phyloP scores from a whole-genome alignment of 768 basidiomycete species.

The Hortiboletus flavorubellus region DNA sequence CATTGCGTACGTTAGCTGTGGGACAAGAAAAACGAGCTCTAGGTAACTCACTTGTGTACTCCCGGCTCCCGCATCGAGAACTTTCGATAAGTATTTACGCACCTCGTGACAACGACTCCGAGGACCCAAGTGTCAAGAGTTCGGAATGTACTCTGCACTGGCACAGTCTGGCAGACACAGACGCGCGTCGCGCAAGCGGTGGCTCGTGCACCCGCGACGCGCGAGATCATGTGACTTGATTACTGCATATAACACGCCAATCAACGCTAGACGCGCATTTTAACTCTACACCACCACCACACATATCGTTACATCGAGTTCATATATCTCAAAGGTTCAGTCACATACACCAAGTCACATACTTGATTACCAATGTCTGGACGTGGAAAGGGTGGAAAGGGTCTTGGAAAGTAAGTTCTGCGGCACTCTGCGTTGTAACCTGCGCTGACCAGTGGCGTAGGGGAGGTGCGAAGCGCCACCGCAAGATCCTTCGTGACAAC shows the following conservation, averaged over 20 bases:
- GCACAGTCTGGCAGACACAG: too few species aligned
- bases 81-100: too few species aligned
- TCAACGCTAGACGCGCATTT: constrained; percentile 29
- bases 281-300: constrained; percentile 26
- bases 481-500: constrained; percentile 46
- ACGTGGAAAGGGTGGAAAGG: constrained; percentile 50
- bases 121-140: too few species aligned
- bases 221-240: constrained; percentile 22
- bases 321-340: background rate
- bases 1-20: too few species aligned
- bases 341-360: constrained; percentile 9
- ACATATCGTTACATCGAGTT: background rate
- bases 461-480: constrained; percentile 46
- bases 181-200: background rate
- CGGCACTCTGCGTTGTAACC: background rate
- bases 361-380: constrained; percentile 38
- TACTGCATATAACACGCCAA: constrained; percentile 32
- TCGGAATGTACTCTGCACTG: too few species aligned
- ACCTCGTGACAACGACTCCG: too few species aligned
- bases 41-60: too few species aligned
- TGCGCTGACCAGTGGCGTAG: constrained; percentile 18
- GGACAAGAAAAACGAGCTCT: too few species aligned
- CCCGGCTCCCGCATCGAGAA: too few species aligned
- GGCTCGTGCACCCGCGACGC: constrained; percentile 1
- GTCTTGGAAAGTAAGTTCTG: constrained; percentile 39